phyloP scores from a whole-genome alignment of 768 basidiomycete genomes.

The Tylopilus subfusipes region DNA sequence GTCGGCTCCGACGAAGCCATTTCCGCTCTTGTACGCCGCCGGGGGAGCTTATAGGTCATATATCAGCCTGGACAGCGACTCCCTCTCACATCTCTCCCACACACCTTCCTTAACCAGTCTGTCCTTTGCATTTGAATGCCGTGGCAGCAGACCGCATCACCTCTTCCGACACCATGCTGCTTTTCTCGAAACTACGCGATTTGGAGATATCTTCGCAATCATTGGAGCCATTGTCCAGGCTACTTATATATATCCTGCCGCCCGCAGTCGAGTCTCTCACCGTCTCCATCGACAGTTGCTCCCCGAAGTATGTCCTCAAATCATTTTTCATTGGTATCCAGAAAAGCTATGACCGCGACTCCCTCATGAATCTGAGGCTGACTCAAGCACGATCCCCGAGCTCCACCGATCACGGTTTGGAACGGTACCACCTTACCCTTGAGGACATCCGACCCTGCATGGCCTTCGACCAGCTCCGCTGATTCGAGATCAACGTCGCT shows the following conservation, averaged over 20 bases:
- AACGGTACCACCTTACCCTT: neutral
- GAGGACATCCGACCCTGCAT: neutral
- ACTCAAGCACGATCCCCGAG: neutral
- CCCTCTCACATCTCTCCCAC: neutral
- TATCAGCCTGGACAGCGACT: neutral
- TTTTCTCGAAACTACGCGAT: neutral
- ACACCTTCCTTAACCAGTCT: neutral
- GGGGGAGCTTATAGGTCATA: conserved; percentile 1
- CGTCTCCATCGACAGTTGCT: neutral
- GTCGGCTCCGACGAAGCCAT: neutral
- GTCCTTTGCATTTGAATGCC: neutral
- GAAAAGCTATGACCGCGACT: neutral
- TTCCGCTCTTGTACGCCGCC: neutral
- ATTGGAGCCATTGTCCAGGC: neutral
- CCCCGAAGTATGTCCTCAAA: neutral
- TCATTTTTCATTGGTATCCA: neutral
- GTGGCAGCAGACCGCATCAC: neutral
- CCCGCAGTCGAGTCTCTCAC: neutral
- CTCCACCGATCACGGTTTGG: neutral
- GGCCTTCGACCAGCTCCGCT: conserved; percentile 1
- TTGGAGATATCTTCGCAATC: conserved; percentile 3
- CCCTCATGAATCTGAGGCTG: neutral
- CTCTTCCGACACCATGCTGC: neutral
- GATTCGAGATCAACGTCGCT: neutral
- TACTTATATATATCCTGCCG: neutral